Evolutionary conservation across 2,329 filamentous ascomycete genomes (phyloP).

Genomic region (Cordyceps pruinosa): DNA sequence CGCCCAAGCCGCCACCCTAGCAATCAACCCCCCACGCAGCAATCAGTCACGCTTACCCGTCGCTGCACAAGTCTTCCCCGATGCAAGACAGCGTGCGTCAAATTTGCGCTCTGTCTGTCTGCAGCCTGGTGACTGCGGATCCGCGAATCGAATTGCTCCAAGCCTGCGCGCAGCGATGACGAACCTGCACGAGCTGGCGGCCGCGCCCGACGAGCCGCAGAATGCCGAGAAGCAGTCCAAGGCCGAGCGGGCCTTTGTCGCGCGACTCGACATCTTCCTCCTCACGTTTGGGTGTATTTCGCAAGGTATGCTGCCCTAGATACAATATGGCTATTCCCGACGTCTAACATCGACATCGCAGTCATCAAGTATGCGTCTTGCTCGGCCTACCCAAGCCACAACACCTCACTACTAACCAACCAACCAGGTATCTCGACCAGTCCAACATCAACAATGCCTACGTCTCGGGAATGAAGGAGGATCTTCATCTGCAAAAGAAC

Average conservation of each 20-base stretch:
- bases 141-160: no score
- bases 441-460: slow-evolving; percentile 23
- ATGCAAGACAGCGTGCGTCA: no score
- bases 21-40: no score
- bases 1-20: no score
- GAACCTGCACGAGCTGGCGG: slow-evolving; percentile 2
- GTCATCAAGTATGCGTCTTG: slow-evolving; percentile 15
- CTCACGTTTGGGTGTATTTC: slow-evolving; percentile 18
- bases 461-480: slow-evolving; percentile 22
- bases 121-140: neutral
- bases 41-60: no score
- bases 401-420: neutral
- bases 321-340: no score
- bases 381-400: neutral
- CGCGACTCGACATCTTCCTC: slow-evolving; percentile 15
- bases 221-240: slow-evolving; percentile 6
- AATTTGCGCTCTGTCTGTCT: neutral
- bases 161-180: neutral
- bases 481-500: slow-evolving; percentile 14
- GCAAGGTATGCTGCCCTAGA: slow-evolving; percentile 7
- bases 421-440: slow-evolving; percentile 17
- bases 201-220: slow-evolving; percentile 2
- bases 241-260: slow-evolving; percentile 9
- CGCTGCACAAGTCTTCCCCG: no score
- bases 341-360: neutral